These are phyloP conservation scores for Carex kokanica DNA, from an alignment of 176 grass and related monocot genomes.

Conservation along the genomic window DNA sequence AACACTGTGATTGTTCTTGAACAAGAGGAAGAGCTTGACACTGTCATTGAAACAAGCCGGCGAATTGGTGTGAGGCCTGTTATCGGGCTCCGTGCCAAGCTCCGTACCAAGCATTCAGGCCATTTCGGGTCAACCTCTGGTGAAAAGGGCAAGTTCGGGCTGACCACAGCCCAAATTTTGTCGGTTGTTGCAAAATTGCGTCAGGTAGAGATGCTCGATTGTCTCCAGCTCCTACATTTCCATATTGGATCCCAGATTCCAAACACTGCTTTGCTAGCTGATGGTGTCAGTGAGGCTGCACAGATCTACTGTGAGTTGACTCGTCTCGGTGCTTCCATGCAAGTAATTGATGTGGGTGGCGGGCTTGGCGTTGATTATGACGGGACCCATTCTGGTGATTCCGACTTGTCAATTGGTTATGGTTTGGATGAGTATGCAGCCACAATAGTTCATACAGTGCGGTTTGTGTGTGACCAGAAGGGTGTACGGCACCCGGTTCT, in stretches of 20 bases:
- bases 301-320: constrained; percentile 94
- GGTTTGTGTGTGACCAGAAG: constrained; percentile 70
- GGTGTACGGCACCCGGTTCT: constrained; percentile 61
- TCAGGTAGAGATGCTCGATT: constrained; percentile 68
- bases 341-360: constrained; percentile 76
- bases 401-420: constrained; percentile 86
- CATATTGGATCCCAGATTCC: constrained; percentile 98
- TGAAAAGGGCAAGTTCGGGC: constrained; percentile 93
- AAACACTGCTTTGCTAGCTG: constrained; percentile 59
- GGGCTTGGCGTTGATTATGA: constrained; percentile 93
- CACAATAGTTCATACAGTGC: constrained; percentile 60
- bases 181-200: constrained; percentile 66
- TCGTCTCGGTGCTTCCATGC: constrained; percentile 70
- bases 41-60: constrained; percentile 65
- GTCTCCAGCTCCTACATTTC: constrained; percentile 95
- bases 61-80: constrained; percentile 57
- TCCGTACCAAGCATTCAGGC: constrained; percentile 87
- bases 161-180: constrained; percentile 66
- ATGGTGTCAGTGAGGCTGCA: constrained; percentile 81
- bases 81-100: constrained; percentile 88
- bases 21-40: constrained; percentile 96
- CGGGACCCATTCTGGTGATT: constrained; percentile 59
- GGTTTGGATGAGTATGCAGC: constrained; percentile 80
- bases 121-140: constrained; percentile 93
- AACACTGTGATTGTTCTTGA: constrained; percentile 86